Evolutionary conservation across 2,329 filamentous ascomycete genomes (phyloP).

Genomic region (Davidsoniella eucalypti): DNA sequence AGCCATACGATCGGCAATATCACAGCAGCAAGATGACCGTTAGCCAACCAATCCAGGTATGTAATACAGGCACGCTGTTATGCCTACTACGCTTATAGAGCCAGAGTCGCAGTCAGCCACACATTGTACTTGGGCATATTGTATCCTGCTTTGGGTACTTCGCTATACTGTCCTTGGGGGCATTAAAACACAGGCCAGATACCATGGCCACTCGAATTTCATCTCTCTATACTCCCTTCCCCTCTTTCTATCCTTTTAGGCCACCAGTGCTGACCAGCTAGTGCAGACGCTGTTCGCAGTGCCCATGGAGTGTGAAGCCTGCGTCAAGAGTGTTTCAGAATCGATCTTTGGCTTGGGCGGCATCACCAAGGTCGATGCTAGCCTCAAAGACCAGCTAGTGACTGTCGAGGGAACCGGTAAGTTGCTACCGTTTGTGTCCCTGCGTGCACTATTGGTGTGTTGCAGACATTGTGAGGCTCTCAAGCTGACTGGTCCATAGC

Average conservation of each 20-base stretch:
- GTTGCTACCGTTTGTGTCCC: constrained; percentile 12
- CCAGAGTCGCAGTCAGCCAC: too few species aligned
- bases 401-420: constrained; percentile 68
- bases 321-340: constrained; percentile 71
- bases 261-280: neutral
- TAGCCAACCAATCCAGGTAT: constrained; percentile 17
- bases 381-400: constrained; percentile 68
- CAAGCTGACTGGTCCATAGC: constrained; percentile 27
- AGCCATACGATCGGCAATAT: neutral
- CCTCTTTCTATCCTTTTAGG: too few species aligned
- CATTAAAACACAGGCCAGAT: too few species aligned
- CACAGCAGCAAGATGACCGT: constrained; percentile 15
- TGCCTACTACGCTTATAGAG: too few species aligned
- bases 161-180: neutral
- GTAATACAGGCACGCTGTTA: too few species aligned
- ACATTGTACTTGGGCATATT: too few species aligned
- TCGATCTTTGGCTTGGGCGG: constrained; percentile 63
- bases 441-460: neutral
- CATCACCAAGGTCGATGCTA: constrained; percentile 67
- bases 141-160: neutral
- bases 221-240: neutral
- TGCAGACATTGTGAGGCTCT: too few species aligned
- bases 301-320: constrained; percentile 78
- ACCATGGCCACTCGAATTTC: neutral
- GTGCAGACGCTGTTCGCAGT: constrained; percentile 85